Conservation (phyloP, 2,329 filamentous ascomycete species). For the Chrysoporthe cubensis region DNA sequence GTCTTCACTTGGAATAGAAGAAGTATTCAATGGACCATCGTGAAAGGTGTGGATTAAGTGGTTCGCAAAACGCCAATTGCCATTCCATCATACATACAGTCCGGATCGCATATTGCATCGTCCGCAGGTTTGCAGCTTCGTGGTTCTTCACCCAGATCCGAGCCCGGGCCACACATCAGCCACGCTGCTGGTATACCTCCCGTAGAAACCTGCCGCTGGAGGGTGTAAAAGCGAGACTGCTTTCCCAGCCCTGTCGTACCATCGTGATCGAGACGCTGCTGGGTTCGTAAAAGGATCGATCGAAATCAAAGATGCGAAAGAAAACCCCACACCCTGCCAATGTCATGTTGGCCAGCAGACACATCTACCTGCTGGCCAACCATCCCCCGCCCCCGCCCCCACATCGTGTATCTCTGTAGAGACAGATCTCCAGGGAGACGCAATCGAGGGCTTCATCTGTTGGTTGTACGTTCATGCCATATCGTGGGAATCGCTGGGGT, state of each 20-base stretch:
- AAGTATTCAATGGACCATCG: background rate
- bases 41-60: conserved; percentile 46
- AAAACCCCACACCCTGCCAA: conserved; percentile 15
- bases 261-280: conserved; percentile 26
- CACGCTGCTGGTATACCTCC: conserved; percentile 12
- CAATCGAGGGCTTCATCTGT: conserved; percentile 17
- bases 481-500: conserved; percentile 16
- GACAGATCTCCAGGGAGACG: conserved; percentile 19
- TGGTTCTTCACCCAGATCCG: conserved; percentile 7
- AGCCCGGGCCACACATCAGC: conserved; percentile 29
- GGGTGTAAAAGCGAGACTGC: conserved; percentile 36
- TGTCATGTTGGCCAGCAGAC: conserved; percentile 15
- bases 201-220: conserved; percentile 36
- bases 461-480: conserved; percentile 21
- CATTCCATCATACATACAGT: conserved; percentile 52
- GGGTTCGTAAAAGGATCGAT: conserved; percentile 24
- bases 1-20: background rate
- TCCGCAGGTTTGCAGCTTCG: conserved; percentile 32
- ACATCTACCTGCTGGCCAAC: conserved; percentile 14
- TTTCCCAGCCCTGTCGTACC: conserved; percentile 34
- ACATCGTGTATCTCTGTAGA: background rate
- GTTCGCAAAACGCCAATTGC: conserved; percentile 47
- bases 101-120: conserved; percentile 29
- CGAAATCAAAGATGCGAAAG: conserved; percentile 25
- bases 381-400: conserved; percentile 6